Percentiles rank a stretch among this genome's conserved stretches.
phyloP scores from a whole-genome alignment of 73 alveolate species.

The Tetrahymena malaccensis region DNA sequence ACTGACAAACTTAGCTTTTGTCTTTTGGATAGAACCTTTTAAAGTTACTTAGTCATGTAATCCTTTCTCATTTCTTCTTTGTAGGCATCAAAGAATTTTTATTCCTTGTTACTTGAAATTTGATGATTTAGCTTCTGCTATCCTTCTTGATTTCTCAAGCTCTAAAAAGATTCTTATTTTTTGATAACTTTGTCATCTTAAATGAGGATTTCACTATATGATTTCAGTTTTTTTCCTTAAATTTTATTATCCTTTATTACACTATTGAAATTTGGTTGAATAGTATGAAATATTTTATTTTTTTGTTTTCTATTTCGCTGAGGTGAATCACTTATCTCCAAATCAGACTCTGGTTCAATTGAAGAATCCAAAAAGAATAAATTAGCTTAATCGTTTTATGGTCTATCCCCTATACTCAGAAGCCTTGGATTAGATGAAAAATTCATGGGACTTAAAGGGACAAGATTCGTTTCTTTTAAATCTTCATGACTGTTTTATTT shows the following conservation, averaged over 20 bases:
- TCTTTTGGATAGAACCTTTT: not conserved
- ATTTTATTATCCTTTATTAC: not conserved
- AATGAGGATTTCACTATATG: not conserved
- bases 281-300: not conserved
- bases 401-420: not conserved
- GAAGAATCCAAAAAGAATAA: not conserved
- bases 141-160: not conserved
- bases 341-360: not conserved
- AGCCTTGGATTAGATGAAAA: not conserved
- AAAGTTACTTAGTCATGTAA: not conserved
- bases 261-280: not conserved
- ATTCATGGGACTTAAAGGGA: not conserved
- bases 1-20: not conserved
- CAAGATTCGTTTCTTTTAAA: no score
- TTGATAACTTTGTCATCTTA: not conserved
- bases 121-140: not conserved
- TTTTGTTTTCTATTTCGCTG: not conserved
- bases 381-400: not conserved
- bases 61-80: not conserved
- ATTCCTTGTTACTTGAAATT: not conserved
- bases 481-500: not conserved
- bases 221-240: not conserved
- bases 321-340: not conserved
- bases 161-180: not conserved
- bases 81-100: not conserved